Evolutionary conservation across 176 grass and related monocot species (phyloP), one percentile per base, ranked within the genome.

Genomic region (Triticum aestivum): DNA sequence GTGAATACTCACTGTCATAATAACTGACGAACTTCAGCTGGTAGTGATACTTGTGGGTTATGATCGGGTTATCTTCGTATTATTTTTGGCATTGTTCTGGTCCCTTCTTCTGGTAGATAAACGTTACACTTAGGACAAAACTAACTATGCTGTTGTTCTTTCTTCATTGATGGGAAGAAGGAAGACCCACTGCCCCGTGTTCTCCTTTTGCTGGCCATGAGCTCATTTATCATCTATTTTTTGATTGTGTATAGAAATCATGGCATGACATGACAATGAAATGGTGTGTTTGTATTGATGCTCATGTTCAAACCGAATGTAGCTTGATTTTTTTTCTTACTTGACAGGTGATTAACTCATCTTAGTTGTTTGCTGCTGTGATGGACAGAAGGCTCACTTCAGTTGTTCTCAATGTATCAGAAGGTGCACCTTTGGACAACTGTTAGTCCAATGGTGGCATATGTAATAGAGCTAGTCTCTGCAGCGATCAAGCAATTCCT

Each of bases 381-480:
- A 73, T 1, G 61, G 69, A 33, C 51, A 68, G 29, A 81, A 23
- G 14, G 27, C 3, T 62, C 38, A 71, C 27, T 30, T 78, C 39
- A 69, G 27, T 33, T 74, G 39, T 76, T 29, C 49, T 52, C 49
- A 70, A 37, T 84, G 61, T 69, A 73, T 81, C 39, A 41, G 11
- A 84, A 62, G 70, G 73, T 37, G 38, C 23, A 69, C 32, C 15
- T 78, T 54, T 72, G 83, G 39, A 79, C 20, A 34, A 69, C 61
- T 69, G 52, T 38, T 64, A 63, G 54, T 76, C 39, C 70, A 33
- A 10, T 84, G 26, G 87, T 77, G 81, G 17, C 11, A 66, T 88
- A 45, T 88, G 77, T 76, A 79, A 85, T 80, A 78, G 75, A 78
- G 68, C 61, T 86, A 51, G n/a, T 63, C 61, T 37, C 17, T 78